A percentile compares a stretch with the other conserved stretches of the same genome.
Evolutionary conservation across 805 yeast species (phyloP).

Genomic region (Groenewaldozyma tartarivorans): DNA sequence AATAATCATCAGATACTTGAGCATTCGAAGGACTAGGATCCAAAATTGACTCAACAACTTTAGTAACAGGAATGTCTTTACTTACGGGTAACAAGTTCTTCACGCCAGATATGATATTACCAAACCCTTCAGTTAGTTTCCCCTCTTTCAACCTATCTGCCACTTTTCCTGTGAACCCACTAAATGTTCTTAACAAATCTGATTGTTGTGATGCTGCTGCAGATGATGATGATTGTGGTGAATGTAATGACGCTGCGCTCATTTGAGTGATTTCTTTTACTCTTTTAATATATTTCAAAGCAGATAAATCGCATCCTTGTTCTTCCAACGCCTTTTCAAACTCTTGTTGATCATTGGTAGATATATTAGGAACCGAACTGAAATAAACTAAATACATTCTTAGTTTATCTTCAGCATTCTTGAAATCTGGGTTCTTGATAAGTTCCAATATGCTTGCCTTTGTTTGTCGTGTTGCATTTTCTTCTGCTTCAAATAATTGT

Average conservation of each 20-base stretch:
- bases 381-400: conserved; percentile 81
- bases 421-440: conserved; percentile 47
- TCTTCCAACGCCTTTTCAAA: conserved; percentile 53
- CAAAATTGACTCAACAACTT: conserved; percentile 83
- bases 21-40: conserved; percentile 56
- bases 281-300: conserved; percentile 67
- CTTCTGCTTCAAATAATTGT: conserved; percentile 89
- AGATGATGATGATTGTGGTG: conserved; percentile 16
- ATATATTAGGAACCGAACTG: conserved; percentile 32
- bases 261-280: conserved; percentile 65
- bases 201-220: conserved; percentile 19
- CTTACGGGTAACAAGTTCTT: conserved; percentile 82
- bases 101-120: conserved; percentile 78
- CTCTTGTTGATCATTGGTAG: conserved; percentile 44
- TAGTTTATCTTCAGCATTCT: conserved; percentile 59
- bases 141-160: conserved; percentile 70
- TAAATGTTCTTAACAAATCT: conserved; percentile 40
- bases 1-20: conserved; percentile 74
- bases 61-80: conserved; percentile 80
- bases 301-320: conserved; percentile 50
- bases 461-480: conserved; percentile 44
- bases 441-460: conserved; percentile 46
- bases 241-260: conserved; percentile 20
- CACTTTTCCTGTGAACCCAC: conserved; percentile 64
- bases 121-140: conserved; percentile 78